Evolutionary conservation across 306 rosid species (phyloP).

Genomic region (Gastrolobium bilobum): DNA sequence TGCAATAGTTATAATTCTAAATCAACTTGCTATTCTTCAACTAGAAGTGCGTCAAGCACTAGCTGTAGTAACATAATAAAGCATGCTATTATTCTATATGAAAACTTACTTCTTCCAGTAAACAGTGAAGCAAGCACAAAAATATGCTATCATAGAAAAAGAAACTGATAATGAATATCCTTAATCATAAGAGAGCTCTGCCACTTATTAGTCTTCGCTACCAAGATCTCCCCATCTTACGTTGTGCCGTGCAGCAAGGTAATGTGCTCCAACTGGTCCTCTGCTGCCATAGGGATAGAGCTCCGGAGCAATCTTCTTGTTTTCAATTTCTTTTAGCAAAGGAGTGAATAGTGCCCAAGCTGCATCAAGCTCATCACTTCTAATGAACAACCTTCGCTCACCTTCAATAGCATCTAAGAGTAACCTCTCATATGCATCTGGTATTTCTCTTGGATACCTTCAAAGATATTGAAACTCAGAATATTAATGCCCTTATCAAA

Average conservation of each 20-base stretch:
- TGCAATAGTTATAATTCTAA: constrained; percentile 6
- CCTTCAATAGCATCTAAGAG: constrained; percentile 96
- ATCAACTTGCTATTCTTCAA: constrained; percentile 19
- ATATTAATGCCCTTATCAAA: constrained; percentile 1
- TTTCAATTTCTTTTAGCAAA: constrained; percentile 86
- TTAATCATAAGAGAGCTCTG: constrained; percentile 19
- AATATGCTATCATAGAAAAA: too few species aligned
- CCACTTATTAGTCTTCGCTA: constrained; percentile 56
- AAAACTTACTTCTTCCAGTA: constrained; percentile 31
- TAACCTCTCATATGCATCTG: constrained; percentile 95
- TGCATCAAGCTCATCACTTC: constrained; percentile 97
- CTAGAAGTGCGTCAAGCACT: not conserved
- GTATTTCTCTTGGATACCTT: constrained; percentile 89
- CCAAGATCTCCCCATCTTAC: constrained; percentile 94
- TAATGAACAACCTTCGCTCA: constrained; percentile 87
- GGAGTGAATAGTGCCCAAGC: constrained; percentile 96
- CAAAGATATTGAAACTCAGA: constrained; percentile 47
- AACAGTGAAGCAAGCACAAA: not conserved
- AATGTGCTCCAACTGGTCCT: constrained; percentile 96
- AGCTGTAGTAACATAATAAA: not conserved
- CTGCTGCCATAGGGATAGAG: constrained; percentile 95
- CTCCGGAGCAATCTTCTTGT: constrained; percentile 88
- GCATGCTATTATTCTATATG: constrained; percentile 10
- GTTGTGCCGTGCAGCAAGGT: constrained; percentile 88
- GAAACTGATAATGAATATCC: constrained; percentile 16